phyloP scores from a whole-genome alignment of 139 green algal genomes.

The Coelastrella sp. region DNA sequence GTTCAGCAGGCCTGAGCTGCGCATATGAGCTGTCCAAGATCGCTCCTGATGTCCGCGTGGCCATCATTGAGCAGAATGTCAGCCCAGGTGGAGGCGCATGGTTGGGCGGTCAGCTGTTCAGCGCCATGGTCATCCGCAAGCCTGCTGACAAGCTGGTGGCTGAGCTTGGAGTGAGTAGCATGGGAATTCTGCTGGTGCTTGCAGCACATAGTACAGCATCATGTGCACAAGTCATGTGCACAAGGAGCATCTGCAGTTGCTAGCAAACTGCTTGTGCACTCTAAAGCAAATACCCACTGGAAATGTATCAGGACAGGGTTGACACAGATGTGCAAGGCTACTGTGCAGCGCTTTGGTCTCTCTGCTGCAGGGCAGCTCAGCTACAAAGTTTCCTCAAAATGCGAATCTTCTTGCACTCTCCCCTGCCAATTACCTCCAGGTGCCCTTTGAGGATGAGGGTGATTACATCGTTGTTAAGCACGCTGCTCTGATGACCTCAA shows the following conservation, averaged over 20 bases:
- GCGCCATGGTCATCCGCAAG: conserved; percentile 96
- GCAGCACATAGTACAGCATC: no score
- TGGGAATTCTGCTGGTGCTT: neutral
- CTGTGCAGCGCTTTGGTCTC: neutral
- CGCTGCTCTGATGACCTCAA: conserved; percentile 95
- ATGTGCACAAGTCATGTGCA: no score
- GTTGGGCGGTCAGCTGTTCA: conserved; percentile 97
- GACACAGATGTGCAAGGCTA: neutral
- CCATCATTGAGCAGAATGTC: conserved; percentile 92
- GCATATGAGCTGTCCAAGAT: conserved; percentile 96
- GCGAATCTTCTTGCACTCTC: neutral
- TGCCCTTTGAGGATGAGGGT: conserved; percentile 94
- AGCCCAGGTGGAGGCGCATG: conserved; percentile 89
- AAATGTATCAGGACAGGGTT: neutral
- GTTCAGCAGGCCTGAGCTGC: conserved; percentile 87
- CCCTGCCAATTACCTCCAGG: conserved; percentile 9
- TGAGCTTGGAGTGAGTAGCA: conserved; percentile 68
- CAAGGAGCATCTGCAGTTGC: no score
- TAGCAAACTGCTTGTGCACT: no score
- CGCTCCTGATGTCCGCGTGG: conserved; percentile 90
- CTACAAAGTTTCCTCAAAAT: neutral
- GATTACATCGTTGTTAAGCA: conserved; percentile 97
- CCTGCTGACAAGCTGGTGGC: conserved; percentile 92
- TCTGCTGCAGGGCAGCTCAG: neutral
- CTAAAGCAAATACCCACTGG: no score